phyloP scores from a whole-genome alignment of 345 rosid genomes.

The Raphanus raphanistrum region DNA sequence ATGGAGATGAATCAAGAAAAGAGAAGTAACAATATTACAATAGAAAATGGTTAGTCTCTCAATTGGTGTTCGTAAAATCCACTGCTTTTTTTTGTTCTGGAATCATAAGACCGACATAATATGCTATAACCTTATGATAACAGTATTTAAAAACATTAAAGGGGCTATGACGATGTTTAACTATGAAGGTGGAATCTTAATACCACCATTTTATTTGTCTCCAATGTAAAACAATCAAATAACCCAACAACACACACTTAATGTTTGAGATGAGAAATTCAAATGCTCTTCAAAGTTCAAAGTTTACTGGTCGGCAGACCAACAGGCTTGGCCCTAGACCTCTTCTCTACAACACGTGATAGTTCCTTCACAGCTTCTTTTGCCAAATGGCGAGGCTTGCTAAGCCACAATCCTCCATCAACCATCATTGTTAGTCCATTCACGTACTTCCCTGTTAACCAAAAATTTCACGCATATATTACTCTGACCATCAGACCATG shows the following conservation, averaged over 20 bases:
- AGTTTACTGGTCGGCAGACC: conserved; percentile 66
- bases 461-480: background rate
- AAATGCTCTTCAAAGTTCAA: conserved; percentile 25
- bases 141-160: too few relatives aligned
- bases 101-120: too few relatives aligned
- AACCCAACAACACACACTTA: background rate
- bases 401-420: conserved; percentile 70
- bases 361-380: conserved; percentile 65
- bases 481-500: background rate
- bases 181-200: background rate
- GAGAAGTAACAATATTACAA: too few relatives aligned
- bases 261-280: background rate
- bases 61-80: too few relatives aligned
- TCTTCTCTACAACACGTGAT: conserved; percentile 64
- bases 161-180: too few relatives aligned
- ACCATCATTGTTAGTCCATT: conserved; percentile 62
- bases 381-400: conserved; percentile 51
- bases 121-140: too few relatives aligned
- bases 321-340: conserved; percentile 54
- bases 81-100: too few relatives aligned
- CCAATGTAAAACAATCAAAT: conserved; percentile 3
- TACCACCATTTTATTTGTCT: background rate
- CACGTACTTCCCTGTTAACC: conserved; percentile 58
- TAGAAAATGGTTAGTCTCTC: too few relatives aligned
- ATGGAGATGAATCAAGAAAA: too few relatives aligned